Evolutionary conservation across 176 grass and related monocot genomes (phyloP).

Genomic region (Guadua angustifolia): DNA sequence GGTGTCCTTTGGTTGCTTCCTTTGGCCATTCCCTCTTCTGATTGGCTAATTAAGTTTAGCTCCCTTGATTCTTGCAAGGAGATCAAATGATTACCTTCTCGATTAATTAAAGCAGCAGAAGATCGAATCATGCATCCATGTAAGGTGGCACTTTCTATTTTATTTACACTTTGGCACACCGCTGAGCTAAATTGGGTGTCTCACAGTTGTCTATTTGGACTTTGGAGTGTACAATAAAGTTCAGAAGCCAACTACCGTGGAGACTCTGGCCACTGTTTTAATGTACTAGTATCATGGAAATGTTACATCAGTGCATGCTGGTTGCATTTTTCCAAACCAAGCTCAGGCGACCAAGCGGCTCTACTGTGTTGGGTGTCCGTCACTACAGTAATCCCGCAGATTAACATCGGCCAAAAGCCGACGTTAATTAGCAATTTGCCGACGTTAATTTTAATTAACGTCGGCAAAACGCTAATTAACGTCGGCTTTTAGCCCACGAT

Average conservation of each 20-base stretch:
- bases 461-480: too few species aligned
- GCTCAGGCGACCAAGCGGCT: not conserved
- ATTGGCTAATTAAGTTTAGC: not conserved
- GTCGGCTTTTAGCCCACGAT: too few species aligned
- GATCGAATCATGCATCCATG: slow-evolving; percentile 6
- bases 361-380: too few species aligned
- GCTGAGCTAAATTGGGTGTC: slow-evolving; percentile 10
- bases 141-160: slow-evolving; percentile 24
- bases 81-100: slow-evolving; percentile 39
- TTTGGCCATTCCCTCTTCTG: not conserved
- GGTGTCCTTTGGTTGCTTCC: slow-evolving; percentile 21
- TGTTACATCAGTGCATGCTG: slow-evolving; percentile 33
- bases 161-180: not conserved
- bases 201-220: slow-evolving; percentile 20
- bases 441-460: too few species aligned
- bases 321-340: slow-evolving; percentile 19
- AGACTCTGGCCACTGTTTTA: slow-evolving; percentile 20
- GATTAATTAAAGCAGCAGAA: slow-evolving; percentile 8
- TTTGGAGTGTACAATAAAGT: not conserved
- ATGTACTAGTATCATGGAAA: slow-evolving; percentile 20
- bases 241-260: not conserved
- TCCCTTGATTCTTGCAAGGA: slow-evolving; percentile 38
- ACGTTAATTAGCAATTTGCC: too few species aligned
- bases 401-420: too few species aligned
- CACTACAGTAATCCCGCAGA: too few species aligned